These are phyloP conservation scores for Umbellularia californica DNA, from an alignment of 164 flowering plant species.

Conservation along the genomic window DNA sequence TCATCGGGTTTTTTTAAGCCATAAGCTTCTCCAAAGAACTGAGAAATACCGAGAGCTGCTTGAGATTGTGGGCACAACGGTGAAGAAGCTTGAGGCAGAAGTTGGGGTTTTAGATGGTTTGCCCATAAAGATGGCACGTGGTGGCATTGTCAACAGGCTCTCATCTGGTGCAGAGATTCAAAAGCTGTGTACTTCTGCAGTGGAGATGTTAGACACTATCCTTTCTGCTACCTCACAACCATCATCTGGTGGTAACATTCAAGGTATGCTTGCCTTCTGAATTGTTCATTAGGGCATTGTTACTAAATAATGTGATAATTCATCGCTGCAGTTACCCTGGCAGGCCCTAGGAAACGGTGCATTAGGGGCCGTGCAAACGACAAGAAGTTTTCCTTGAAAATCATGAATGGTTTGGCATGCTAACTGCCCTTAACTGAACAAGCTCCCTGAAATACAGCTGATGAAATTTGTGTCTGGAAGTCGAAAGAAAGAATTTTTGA, in stretches of 20 bases:
- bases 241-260: slow-evolving; percentile 1
- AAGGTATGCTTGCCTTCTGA: not conserved
- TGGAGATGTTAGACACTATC: slow-evolving; percentile 54
- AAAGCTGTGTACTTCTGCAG: slow-evolving; percentile 65
- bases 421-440: too few relatives aligned
- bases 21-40: slow-evolving; percentile 65
- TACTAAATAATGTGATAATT: not conserved
- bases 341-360: too few relatives aligned
- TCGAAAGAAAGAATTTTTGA: too few relatives aligned
- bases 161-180: slow-evolving; percentile 85
- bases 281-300: too few relatives aligned
- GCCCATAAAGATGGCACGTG: slow-evolving; percentile 66
- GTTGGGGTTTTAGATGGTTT: slow-evolving; percentile 78
- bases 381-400: too few relatives aligned
- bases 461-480: too few relatives aligned
- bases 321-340: not conserved
- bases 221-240: slow-evolving; percentile 22
- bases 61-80: slow-evolving; percentile 63
- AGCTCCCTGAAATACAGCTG: too few relatives aligned
- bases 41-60: slow-evolving; percentile 43
- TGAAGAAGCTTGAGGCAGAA: slow-evolving; percentile 72
- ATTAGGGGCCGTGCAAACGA: too few relatives aligned
- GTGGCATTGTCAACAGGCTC: slow-evolving; percentile 89
- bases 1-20: slow-evolving; percentile 68
- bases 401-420: too few relatives aligned